A percentile compares a stretch with the other conserved stretches of the same genome.
Conservation (phyloP, 2,329 filamentous ascomycete genomes). For the Calonectria honghensis region DNA sequence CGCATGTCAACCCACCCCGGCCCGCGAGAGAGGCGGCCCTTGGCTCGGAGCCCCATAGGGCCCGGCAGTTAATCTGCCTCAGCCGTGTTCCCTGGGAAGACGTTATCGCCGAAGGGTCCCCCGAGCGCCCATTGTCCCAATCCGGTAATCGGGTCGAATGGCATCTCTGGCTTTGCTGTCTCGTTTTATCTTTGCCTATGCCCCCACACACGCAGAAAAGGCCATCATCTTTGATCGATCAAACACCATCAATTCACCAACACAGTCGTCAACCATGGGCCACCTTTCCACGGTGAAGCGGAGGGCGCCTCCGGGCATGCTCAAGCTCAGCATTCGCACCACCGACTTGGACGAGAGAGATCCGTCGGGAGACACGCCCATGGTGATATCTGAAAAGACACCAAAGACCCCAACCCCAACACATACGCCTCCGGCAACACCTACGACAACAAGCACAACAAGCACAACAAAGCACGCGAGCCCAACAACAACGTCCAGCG, state of each 20-base stretch:
- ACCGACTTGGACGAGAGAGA: not conserved
- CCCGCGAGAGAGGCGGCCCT: not conserved
- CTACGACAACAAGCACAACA: not conserved
- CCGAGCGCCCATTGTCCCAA: not conserved
- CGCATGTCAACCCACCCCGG: conserved; percentile 9
- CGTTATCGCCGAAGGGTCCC: not conserved
- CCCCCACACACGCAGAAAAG: not conserved
- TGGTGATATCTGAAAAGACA: not conserved
- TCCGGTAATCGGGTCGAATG: not conserved
- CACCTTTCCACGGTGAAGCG: not conserved
- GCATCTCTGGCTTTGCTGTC: not conserved
- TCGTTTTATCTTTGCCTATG: not conserved
- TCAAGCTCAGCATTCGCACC: conserved; percentile 9
- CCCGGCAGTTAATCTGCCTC: not conserved
- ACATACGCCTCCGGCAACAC: not conserved
- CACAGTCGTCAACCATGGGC: conserved; percentile 3
- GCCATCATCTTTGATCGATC: not conserved
- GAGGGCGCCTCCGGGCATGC: conserved; percentile 6
- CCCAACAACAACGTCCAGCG: too few relatives aligned
- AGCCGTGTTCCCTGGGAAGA: not conserved
- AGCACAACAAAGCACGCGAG: not conserved
- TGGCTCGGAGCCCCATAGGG: not conserved
- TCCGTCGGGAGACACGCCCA: not conserved
- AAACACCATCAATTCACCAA: not conserved
- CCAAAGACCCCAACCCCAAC: not conserved